A percentile compares a stretch with the other conserved stretches of the same genome.
Evolutionary conservation across 2,329 filamentous ascomycete genomes (phyloP).

Genomic region (Aspergillus sp.): DNA sequence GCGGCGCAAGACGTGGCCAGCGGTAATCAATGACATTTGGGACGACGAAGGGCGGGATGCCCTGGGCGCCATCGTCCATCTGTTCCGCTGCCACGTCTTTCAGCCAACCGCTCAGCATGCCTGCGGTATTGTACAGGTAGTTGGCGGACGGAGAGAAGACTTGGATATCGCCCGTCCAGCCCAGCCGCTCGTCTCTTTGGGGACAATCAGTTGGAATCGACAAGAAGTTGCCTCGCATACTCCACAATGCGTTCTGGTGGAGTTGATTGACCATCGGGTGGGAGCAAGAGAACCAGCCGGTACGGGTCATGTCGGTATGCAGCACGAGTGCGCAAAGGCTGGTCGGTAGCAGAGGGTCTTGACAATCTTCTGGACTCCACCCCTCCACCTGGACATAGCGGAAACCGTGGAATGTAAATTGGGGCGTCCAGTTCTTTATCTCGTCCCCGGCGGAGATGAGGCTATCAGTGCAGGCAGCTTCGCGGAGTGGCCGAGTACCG

Average conservation of each 20-base stretch:
- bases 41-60: slow-evolving; percentile 31
- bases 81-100: slow-evolving; percentile 45
- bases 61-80: slow-evolving; percentile 16
- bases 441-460: slow-evolving; percentile 32
- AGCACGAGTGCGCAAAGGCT: slow-evolving; percentile 42
- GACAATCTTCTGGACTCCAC: slow-evolving; percentile 9
- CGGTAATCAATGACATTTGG: slow-evolving; percentile 19
- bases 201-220: slow-evolving; percentile 58
- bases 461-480: slow-evolving; percentile 43
- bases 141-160: slow-evolving; percentile 52
- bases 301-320: slow-evolving; percentile 53
- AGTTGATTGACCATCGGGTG: slow-evolving; percentile 53
- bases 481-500: slow-evolving; percentile 42
- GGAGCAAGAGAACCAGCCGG: slow-evolving; percentile 53
- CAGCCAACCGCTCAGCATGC: slow-evolving; percentile 52
- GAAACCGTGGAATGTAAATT: slow-evolving; percentile 55
- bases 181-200: slow-evolving; percentile 54
- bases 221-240: slow-evolving; percentile 59
- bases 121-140: slow-evolving; percentile 54
- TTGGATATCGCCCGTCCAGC: slow-evolving; percentile 54
- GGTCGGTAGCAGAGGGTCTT: slow-evolving; percentile 6
- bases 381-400: slow-evolving; percentile 46
- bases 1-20: slow-evolving; percentile 14
- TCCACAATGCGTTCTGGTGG: slow-evolving; percentile 55
- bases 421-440: slow-evolving; percentile 41